Evolutionary conservation across 2,329 filamentous ascomycete genomes (phyloP), one percentile per base, ranked within the genome.

Genomic region (Diaporthe caulivora): DNA sequence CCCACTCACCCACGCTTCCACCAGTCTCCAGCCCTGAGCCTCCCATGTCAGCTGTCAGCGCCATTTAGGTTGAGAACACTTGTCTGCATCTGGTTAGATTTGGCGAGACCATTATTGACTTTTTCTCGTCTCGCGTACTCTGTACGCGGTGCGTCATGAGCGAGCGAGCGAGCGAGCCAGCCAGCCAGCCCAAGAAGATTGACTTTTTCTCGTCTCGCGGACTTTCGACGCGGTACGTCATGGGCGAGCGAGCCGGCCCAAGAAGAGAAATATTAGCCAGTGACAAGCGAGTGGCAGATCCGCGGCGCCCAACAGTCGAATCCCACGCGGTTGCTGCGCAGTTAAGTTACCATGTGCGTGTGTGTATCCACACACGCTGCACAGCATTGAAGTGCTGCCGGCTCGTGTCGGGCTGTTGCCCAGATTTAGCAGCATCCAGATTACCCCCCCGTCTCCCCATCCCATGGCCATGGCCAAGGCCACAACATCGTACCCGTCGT

Each of bases 31-130:
- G 62, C 44, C 47, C 31, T 53, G 62, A 65, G 31, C 31, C 62
- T 53, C 47, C 37, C 2, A 8, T 40, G 37, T 40, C 37, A 40
- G 47, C 34, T 37, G 44, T 65, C 44, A 67, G 47, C 62, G 29
- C n/a, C 47, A 53, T 53, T 40, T 31, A 31, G 47, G 31, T 29
- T 37, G 31, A 53, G 34, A 6, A 44, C 44, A 13, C 62, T 53
- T 67, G 15, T 13, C 68, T 71, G 53, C 53, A 71, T 74, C 58
- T 54, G 68, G 72, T 55, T 71, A 74, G 62, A 44, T 44, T 51
- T 42, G 68, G 37, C 72, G 68, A 67, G 31, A 54, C 58, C 31
- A 67, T 31, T 21, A 34, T 10, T 26, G 34, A n/a, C 9, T 18
- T 26, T 40, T 29, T 29, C 29, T 34, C 11, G 21, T 55, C 24